Evolutionary conservation across 192 early-diverging fungal genomes (phyloP), one percentile per base, ranked within the genome.

Genomic region (Entomortierella parvispora): DNA sequence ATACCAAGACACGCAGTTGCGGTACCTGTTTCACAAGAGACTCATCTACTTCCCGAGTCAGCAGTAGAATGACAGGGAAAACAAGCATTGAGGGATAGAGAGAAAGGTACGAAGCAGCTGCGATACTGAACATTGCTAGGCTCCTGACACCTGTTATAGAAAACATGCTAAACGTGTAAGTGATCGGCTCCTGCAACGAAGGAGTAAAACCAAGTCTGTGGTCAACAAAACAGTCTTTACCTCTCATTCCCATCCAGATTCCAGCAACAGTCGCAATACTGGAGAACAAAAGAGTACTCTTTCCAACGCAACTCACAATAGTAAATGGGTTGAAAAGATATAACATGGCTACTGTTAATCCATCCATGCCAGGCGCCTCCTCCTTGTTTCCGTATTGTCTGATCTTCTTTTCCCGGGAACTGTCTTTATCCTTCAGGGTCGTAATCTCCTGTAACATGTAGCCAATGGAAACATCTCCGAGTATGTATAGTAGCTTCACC

Each of bases 261-360:
- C 89, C 87, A n/a, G 85, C 65, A n/a, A 93, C 84, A n/a, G 94
- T 79, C 5, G 93, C 86, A 11, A 93, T 63, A 61, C 93, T 91
- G 29, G 87, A 93, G 65, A 96, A 93, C 11, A 91, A 44, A 20
- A 90, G 80, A 0, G 95, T 94, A 3, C 93, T 93, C 51, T 81
- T 87, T 17, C 90, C 87, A 46, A 96, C 66, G 63, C 91, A 91
- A 28, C 93, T 90, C 9, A 85, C 79, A 31, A 99, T 81, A 7
- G 89, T 93, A 32, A 89, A 86, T 34, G 97, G 97, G 75, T 96
- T 97, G 72, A 96, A 90, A 18, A 99, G 78, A 79, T 90, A 95
- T 17, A 77, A 55, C 12, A 59, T 47, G 0, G 74, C 74, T 4
- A 77, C 74, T 1, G 58, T 68, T 3, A 77, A 48, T 26, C 65